A percentile compares a stretch with the other conserved stretches of the same genome.
These are phyloP conservation scores for Flammula alnicola DNA, from an alignment of 1,284 basidiomycete species.

Conservation along the genomic window DNA sequence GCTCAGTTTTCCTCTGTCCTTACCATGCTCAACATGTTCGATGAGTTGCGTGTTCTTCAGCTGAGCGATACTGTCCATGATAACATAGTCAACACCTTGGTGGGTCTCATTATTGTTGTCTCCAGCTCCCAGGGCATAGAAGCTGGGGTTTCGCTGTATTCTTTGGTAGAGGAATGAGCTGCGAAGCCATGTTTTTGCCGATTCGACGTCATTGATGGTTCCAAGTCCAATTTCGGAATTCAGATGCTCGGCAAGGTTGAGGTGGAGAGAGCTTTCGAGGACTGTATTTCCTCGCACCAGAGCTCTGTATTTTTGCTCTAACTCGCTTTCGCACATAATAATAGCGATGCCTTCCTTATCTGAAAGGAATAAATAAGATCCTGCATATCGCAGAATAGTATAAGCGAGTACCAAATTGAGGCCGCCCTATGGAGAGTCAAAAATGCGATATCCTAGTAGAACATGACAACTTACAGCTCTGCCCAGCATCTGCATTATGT, in stretches of 20 bases:
- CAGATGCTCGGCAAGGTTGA: constrained; percentile 85
- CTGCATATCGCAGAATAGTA: constrained; percentile 2
- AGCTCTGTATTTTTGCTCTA: constrained; percentile 72
- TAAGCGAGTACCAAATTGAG: constrained; percentile 77
- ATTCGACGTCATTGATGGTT: constrained; percentile 71
- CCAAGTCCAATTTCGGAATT: constrained; percentile 91
- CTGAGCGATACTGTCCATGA: constrained; percentile 65
- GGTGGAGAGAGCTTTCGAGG: constrained; percentile 85
- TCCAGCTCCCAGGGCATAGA: constrained; percentile 70
- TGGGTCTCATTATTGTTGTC: constrained; percentile 57
- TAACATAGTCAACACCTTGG: constrained; percentile 74
- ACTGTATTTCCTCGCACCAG: constrained; percentile 71
- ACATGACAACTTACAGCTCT: constrained; percentile 61
- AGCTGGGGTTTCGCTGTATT: constrained; percentile 79
- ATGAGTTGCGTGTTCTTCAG: constrained; percentile 68
- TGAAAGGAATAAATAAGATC: constrained; percentile 34
- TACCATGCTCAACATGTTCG: constrained; percentile 40
- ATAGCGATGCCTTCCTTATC: constrained; percentile 80
- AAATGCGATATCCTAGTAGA: background rate
- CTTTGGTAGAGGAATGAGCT: constrained; percentile 85
- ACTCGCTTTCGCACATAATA: constrained; percentile 78
- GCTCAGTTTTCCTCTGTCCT: constrained; percentile 42
- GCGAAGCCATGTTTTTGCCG: constrained; percentile 81
- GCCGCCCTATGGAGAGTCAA: constrained; percentile 65
- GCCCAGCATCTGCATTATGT: constrained; percentile 87